phyloP scores from a whole-genome alignment of 169 alveolate species.

The Plasmodium fragile region DNA sequence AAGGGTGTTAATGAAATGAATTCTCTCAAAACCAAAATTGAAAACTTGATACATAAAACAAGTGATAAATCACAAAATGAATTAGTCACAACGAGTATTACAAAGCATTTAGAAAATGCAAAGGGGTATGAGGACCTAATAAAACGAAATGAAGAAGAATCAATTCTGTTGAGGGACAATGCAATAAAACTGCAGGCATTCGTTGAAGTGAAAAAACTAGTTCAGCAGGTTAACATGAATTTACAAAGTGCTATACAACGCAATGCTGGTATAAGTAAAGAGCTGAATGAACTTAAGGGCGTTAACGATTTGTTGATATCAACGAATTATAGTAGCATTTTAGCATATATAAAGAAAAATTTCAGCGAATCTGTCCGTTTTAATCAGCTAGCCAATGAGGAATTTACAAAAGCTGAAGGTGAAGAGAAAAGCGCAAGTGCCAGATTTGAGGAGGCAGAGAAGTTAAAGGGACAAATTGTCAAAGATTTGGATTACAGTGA shows the following conservation, averaged over 20 bases:
- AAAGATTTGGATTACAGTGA: background rate
- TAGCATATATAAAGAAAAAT: constrained; percentile 3
- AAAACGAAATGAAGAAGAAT: constrained; percentile 6
- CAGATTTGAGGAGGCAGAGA: background rate
- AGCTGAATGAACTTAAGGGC: constrained; percentile 2
- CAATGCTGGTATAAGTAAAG: constrained; percentile 12
- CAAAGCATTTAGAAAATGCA: background rate
- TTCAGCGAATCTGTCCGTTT: background rate
- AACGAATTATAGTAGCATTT: background rate
- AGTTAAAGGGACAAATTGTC: background rate
- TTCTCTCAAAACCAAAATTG: constrained; percentile 10
- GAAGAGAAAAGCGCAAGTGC: background rate
- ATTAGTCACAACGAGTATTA: background rate
- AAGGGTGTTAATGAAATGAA: constrained; percentile 17
- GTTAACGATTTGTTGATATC: background rate
- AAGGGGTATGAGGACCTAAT: background rate
- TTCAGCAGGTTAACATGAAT: background rate
- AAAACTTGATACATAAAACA: background rate
- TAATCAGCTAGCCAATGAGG: background rate
- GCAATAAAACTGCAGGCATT: background rate
- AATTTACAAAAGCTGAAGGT: background rate
- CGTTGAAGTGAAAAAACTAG: background rate
- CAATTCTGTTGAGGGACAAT: background rate
- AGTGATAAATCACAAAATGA: background rate
- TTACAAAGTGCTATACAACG: background rate